Base-by-base conservation (phyloP, 2,329 filamentous ascomycete species). In the Penicillium sp. region DNA sequence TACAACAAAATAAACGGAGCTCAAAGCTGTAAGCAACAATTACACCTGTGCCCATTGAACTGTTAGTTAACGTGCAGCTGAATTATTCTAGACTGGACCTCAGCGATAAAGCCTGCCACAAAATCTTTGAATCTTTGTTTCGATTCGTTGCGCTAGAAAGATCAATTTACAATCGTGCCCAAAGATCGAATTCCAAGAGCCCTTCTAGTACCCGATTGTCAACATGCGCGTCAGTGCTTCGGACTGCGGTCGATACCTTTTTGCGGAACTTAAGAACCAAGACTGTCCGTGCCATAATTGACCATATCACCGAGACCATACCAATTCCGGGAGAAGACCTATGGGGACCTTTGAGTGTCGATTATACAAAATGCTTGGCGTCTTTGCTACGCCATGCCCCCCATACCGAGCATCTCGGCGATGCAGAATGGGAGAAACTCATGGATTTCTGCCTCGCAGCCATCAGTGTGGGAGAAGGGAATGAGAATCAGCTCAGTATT, bases 101-200 rank as follows among this genome's bases (percentile, higher is more conserved):
- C 33, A 84, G 83, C 46, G 91, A 96, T 70, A 90, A 89, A 70
- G 84, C 84, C n/a, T 96, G 90, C 64, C 89, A 95, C 68, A 84
- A 84, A 57, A 86, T 97, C 44, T 90, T 91, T 65, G 91, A 97
- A 68, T 84, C 85, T 1, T 78, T 98, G 3, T 96, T 97, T 69
- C 82, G 84, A 53, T 87, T 86, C 62, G 81, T 88, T 82, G 68
- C 83, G 83, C 74, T 81, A 14, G 92, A 96, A 64, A 91, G 90
- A 69, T 79, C 86, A 10, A 71, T 75, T 19, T 89, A 85, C 62
- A 81, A 84, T 55, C 83, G 82, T 54, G 80, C 80, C 1, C 82
- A 79, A 61, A 80, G 76, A 56, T 82, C 81, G 52, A 80, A 76
- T 13, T 76, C 80, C 26, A 81, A 79, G 59, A 82, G 77, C 55